Base-by-base conservation (phyloP, 768 basidiomycete species). In the Trametes gibbosa region DNA sequence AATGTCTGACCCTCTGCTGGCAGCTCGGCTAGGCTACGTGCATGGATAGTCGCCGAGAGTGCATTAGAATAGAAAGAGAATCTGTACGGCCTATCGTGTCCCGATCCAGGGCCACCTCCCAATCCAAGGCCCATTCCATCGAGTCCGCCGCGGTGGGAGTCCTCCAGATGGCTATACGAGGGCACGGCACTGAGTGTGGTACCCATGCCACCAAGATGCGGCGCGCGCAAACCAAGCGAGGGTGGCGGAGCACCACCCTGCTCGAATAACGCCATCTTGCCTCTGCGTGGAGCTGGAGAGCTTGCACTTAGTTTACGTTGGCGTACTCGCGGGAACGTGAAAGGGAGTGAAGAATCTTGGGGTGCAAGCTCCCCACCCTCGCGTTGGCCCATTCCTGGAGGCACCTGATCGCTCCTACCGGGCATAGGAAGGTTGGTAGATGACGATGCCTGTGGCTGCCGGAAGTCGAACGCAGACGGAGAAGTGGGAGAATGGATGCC, bases 41-140 rank as follows among this genome's bases (percentile, higher is more conserved):
- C 92, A 75, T 98, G 96, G 48, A 99, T 98, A 1, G 97, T 98
- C 0, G 94, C 89, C 2, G 88, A 85, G 49, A 97, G 77, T 4
- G 89, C 82, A 67, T 97, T 98, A 17, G 93, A 98, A 75, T 98
- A 99, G 76, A 98, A 99, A 0, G 97, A 98, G 76, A 98, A 99
- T 45, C 97, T 84, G 69, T 98, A 98, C 9, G 95, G 96, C 67
- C 94, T 80, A 67, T 95, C 93, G 63, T 94, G 88, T 1, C 73
- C 73, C 2, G 63, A 63, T 8, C 66, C 54, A 16, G 64, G 61
- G 6, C 60, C 59, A 19, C 63, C 65, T 19, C 53, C 52, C 1
- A 55, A 19, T 1, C 59, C 52, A 1, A 56, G 32, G 1, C 59
- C 61, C 29, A 52, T 29, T 1, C 60, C 45, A 37, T 59, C 49